Base-by-base conservation (phyloP, 495 filamentous ascomycete species). In the Gamarada debralockiae region DNA sequence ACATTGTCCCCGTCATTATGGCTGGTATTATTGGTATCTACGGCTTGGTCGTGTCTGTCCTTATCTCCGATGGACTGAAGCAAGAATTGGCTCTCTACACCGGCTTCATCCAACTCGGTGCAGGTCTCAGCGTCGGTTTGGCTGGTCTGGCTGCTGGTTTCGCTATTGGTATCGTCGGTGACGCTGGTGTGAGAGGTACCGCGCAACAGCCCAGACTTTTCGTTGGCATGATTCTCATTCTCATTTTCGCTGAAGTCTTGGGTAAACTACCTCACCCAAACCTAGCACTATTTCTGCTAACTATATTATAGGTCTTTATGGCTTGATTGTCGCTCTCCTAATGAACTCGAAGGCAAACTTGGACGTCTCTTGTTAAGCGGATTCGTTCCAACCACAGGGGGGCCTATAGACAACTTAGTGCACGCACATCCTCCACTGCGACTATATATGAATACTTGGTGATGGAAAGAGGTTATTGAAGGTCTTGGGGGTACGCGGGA, bases 1-100 rank as follows among this genome's bases (percentile, higher is more conserved):
- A 97, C 79, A 96, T 98, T 67, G 91, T 98, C 54, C 93, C 93
- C 66, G 93, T 98, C 73, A 95, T 99, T 82, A 99, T 99, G 93
- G 93, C 93, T 79, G 93, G 93, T 97, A 99, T 99, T 76, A 97
- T 99, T 73, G 95, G 88, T 85, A 99, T 99, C 74, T 99, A 99
- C 79, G 93, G 93, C 64, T 83, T 99, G 48, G 93, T 99, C 76
- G 93, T 99, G 49, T 97, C 92, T 3, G 93, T 99, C 72, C 73
- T 99, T 67, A 92, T 99, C 70, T 96, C 95, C 63, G 92, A 95
- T 72, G 83, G 85, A 63, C 77, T 99, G 60, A 78, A 74, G 57
- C 95, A 99, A 74, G 57, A 85, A 49, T 74, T 87, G 52, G 78
- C 95, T 48, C 84, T 99, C 46, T 99, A 87, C 78, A 92, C 91